Conservation (phyloP, 139 green algal species). For the Haematococcus lacustris region DNA sequence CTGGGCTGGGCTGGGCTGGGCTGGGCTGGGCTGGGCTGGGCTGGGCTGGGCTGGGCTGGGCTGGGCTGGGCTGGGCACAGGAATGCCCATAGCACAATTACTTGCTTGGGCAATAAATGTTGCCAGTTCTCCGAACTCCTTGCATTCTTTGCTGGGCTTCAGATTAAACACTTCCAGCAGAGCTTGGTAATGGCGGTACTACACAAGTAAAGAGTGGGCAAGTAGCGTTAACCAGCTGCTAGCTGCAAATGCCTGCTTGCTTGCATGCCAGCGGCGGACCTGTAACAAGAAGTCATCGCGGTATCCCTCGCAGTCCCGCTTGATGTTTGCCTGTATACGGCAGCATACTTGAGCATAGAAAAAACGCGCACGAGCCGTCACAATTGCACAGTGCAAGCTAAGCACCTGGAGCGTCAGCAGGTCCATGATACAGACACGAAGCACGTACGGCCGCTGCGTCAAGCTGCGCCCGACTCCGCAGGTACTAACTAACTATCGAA, state of each 20-base stretch:
- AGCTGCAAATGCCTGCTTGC: neutral
- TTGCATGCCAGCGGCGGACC: slow-evolving; percentile 12
- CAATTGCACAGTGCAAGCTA: neutral
- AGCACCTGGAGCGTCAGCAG: neutral
- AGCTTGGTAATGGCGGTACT: slow-evolving; percentile 83
- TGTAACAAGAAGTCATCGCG: slow-evolving; percentile 87
- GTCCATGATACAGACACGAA: too few relatives aligned
- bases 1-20: too few relatives aligned
- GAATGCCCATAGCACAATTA: too few relatives aligned
- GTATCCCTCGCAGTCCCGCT: slow-evolving; percentile 87
- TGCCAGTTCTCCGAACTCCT: slow-evolving; percentile 81
- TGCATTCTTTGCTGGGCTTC: slow-evolving; percentile 65
- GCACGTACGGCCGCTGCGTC: too few relatives aligned
- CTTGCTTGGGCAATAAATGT: slow-evolving; percentile 90
- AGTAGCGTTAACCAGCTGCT: neutral
- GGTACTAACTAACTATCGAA: too few relatives aligned
- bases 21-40: neutral
- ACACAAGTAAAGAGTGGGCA: neutral
- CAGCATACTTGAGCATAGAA: neutral
- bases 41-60: neutral
- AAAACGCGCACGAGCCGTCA: neutral
- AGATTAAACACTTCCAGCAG: slow-evolving; percentile 78
- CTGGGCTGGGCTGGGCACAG: neutral
- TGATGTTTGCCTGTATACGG: slow-evolving; percentile 70
- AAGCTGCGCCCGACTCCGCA: too few relatives aligned